A percentile compares a stretch with the other conserved stretches of the same genome.
These are phyloP conservation scores for Fusarium vanettenii DNA, from an alignment of 2,329 filamentous ascomycete genomes.

Conservation along the genomic window DNA sequence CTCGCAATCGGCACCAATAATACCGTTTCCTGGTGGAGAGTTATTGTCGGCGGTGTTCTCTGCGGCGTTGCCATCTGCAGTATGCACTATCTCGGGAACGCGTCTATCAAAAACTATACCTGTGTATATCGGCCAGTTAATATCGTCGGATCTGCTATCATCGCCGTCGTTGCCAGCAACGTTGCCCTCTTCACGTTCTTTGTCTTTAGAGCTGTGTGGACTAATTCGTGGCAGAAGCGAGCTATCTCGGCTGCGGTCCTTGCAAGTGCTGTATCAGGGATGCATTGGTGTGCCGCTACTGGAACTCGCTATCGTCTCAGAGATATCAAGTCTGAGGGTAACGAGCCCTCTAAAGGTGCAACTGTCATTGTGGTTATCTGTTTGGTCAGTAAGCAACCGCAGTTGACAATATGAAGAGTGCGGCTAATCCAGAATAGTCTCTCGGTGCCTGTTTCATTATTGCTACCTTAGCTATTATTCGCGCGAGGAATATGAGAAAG, in stretches of 20 bases:
- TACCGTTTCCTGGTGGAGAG: constrained; percentile 67
- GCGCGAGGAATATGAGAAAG: constrained; percentile 63
- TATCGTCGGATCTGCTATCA: constrained; percentile 75
- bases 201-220: constrained; percentile 79
- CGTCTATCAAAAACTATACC: constrained; percentile 81
- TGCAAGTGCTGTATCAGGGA: constrained; percentile 80
- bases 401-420: no score
- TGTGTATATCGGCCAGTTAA: constrained; percentile 70
- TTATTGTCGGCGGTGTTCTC: constrained; percentile 72
- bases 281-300: constrained; percentile 85
- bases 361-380: constrained; percentile 80
- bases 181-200: constrained; percentile 81
- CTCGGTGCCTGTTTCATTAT: constrained; percentile 70
- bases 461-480: constrained; percentile 64
- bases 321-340: constrained; percentile 49
- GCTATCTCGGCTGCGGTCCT: constrained; percentile 74
- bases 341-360: constrained; percentile 66
- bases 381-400: constrained; percentile 65
- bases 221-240: constrained; percentile 81
- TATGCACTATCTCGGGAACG: constrained; percentile 93
- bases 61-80: constrained; percentile 81
- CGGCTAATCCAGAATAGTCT: no score
- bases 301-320: constrained; percentile 76
- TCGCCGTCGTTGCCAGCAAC: constrained; percentile 78
- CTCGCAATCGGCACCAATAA: constrained; percentile 73